Evolutionary conservation across 257 asterid genomes (phyloP).

Genomic region (Scutellaria galericulata): DNA sequence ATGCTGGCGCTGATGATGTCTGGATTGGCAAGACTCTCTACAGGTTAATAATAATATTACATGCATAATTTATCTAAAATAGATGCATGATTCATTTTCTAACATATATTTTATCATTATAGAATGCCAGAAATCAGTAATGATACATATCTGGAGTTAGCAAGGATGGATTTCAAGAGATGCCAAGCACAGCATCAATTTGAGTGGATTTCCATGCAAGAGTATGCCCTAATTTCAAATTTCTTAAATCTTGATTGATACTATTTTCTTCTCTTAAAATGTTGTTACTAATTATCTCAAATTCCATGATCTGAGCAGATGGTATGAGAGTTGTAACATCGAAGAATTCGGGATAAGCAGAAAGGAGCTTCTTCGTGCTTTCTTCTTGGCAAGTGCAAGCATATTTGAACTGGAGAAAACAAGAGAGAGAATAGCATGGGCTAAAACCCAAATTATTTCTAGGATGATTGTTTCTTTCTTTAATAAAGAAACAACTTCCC

Average conservation of each 20-base stretch:
- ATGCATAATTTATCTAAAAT: too few species aligned
- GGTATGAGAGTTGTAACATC: slow-evolving; percentile 41
- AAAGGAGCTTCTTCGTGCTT: slow-evolving; percentile 42
- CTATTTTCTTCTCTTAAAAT: background rate
- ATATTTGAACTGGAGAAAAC: slow-evolving; percentile 48
- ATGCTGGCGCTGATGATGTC: slow-evolving; percentile 39
- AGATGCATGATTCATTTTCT: background rate
- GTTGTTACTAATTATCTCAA: background rate
- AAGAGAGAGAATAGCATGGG: slow-evolving; percentile 51
- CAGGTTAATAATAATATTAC: slow-evolving; percentile 33
- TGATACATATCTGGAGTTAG: slow-evolving; percentile 46
- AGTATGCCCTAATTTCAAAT: background rate
- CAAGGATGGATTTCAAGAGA: slow-evolving; percentile 49
- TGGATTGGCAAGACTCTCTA: slow-evolving; percentile 51
- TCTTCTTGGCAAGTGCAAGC: slow-evolving; percentile 48
- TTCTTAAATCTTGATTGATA: background rate
- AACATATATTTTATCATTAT: background rate
- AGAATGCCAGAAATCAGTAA: slow-evolving; percentile 58
- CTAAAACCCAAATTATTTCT: slow-evolving; percentile 42
- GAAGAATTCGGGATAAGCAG: slow-evolving; percentile 42
- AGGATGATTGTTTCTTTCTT: slow-evolving; percentile 36
- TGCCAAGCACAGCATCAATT: slow-evolving; percentile 60
- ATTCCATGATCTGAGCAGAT: slow-evolving; percentile 32
- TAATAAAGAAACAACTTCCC: background rate
- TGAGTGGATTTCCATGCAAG: slow-evolving; percentile 51